Evolutionary conservation across 805 yeast species (phyloP).

Genomic region (Blastobotrys muscicola): DNA sequence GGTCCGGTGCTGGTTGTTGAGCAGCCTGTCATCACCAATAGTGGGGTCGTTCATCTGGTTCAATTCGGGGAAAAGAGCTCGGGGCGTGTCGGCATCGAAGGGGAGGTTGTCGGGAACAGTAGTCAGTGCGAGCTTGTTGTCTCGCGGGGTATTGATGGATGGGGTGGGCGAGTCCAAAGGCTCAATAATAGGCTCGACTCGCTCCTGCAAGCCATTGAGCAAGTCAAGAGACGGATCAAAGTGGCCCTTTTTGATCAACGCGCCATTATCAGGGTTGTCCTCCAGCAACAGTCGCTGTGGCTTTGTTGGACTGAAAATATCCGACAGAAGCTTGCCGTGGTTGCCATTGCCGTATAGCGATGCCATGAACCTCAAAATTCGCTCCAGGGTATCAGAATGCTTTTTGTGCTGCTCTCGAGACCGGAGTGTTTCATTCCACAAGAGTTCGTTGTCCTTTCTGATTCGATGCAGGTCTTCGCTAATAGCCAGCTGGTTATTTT

Average conservation of each 20-base stretch:
- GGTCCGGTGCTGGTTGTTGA: too few species aligned
- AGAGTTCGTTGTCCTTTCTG: constrained; percentile 74
- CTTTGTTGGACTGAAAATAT: constrained; percentile 10
- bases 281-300: not conserved
- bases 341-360: constrained; percentile 63
- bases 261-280: too few species aligned
- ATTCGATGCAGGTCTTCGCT: constrained; percentile 78
- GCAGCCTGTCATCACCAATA: too few species aligned
- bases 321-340: constrained; percentile 39
- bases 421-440: constrained; percentile 83
- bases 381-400: constrained; percentile 82
- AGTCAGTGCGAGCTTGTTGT: too few species aligned
- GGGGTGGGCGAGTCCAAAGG: too few species aligned
- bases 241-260: too few species aligned
- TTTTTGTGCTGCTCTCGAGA: constrained; percentile 78
- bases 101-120: too few species aligned
- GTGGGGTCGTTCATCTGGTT: not conserved
- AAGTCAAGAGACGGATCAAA: too few species aligned
- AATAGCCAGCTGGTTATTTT: constrained; percentile 68
- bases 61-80: constrained; percentile 1
- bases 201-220: not conserved
- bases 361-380: constrained; percentile 79
- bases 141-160: too few species aligned
- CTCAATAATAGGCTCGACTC: not conserved
- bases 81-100: not conserved